A percentile compares a stretch with the other conserved stretches of the same genome.
These are phyloP conservation scores for Aspergillus unguis DNA, from an alignment of 2,329 filamentous ascomycete species.

Conservation along the genomic window DNA sequence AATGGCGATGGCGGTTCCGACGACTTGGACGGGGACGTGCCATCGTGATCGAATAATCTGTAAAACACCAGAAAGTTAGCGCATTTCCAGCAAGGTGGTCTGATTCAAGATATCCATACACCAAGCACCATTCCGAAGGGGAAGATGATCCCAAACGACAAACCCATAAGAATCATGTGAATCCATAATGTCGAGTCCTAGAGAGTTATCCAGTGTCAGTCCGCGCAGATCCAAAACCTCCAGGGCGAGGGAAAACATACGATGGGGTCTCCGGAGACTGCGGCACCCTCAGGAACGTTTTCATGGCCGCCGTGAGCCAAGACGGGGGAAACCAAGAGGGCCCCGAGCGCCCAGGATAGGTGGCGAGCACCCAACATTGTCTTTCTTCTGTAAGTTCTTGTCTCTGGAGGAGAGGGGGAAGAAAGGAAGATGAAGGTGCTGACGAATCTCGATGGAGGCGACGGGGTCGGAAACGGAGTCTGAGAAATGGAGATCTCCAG, in stretches of 20 bases:
- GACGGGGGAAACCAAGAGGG: constrained; percentile 27
- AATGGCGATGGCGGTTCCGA: constrained; percentile 71
- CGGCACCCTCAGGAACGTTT: constrained; percentile 64
- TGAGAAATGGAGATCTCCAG: constrained; percentile 7
- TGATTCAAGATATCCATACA: constrained; percentile 46
- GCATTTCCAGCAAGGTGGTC: background rate
- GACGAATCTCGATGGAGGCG: constrained; percentile 6
- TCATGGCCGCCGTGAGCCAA: constrained; percentile 54
- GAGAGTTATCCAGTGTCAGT: constrained; percentile 4
- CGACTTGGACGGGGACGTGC: constrained; percentile 85
- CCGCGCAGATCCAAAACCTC: background rate
- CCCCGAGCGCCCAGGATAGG: constrained; percentile 22
- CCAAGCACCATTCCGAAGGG: constrained; percentile 94
- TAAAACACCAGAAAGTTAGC: constrained; percentile 1
- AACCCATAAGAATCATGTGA: constrained; percentile 83
- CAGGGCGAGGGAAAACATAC: constrained; percentile 46
- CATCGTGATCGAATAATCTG: constrained; percentile 86
- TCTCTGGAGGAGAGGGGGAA: constrained; percentile 1
- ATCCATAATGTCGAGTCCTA: constrained; percentile 83
- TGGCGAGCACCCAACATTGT: constrained; percentile 18
- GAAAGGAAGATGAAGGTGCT: background rate
- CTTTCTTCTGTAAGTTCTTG: background rate
- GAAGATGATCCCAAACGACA: constrained; percentile 88
- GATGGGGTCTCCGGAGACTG: constrained; percentile 69
- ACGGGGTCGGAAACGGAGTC: background rate